These are phyloP conservation scores for Fusarium verticillioides DNA, from an alignment of 2,329 filamentous ascomycete species.

Conservation along the genomic window DNA sequence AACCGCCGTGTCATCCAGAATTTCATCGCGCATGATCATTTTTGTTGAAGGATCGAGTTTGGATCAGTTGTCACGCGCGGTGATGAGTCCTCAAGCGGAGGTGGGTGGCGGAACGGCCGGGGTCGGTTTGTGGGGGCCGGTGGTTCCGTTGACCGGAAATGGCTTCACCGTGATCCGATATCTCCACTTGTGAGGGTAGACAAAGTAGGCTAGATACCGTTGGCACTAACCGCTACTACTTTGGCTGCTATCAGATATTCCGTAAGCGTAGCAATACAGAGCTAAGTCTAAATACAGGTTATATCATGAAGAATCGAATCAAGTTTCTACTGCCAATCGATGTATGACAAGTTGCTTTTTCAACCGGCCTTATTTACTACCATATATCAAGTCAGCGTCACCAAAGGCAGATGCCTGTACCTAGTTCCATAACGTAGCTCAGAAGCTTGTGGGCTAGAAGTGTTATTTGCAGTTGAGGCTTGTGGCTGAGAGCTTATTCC, in stretches of 20 bases:
- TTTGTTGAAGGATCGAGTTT: background rate
- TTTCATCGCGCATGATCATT: background rate
- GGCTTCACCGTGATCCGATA: background rate
- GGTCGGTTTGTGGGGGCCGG: background rate
- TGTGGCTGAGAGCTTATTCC: too few species aligned
- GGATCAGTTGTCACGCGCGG: background rate
- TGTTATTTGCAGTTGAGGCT: too few species aligned
- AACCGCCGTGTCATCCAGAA: background rate
- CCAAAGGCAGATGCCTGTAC: background rate
- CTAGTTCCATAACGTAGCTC: background rate
- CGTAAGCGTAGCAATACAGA: background rate
- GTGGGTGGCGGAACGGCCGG: background rate
- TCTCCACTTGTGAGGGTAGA: background rate
- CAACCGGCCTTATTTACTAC: background rate
- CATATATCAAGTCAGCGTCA: background rate
- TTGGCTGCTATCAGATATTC: background rate
- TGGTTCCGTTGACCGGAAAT: background rate
- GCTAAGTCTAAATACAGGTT: background rate
- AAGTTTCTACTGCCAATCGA: background rate
- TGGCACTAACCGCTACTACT: background rate
- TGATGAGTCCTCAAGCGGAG: background rate
- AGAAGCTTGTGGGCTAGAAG: too few species aligned
- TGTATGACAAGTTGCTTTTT: background rate
- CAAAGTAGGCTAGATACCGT: background rate
- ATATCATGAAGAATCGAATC: background rate